Percentiles rank a stretch among this genome's conserved stretches.
Evolutionary conservation across 1,284 basidiomycete species (phyloP).

Genomic region (Puccinia hordei): DNA sequence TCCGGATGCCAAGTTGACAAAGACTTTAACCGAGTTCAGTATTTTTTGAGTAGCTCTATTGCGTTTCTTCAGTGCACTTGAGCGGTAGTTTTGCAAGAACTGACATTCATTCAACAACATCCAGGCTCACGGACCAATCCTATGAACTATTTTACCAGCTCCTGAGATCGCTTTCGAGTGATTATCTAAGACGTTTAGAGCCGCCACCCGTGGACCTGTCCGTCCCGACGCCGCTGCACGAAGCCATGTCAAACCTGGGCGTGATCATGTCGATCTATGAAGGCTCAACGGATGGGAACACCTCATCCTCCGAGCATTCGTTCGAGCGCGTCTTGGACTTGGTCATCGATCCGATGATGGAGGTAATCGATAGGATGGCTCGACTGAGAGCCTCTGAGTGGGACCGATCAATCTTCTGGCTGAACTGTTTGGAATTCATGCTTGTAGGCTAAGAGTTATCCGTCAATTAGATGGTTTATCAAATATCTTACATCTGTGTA

Average conservation of each 20-base stretch:
- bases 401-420: slow-evolving; percentile 44
- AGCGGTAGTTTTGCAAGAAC: neutral
- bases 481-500: no score
- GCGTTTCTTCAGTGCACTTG: neutral
- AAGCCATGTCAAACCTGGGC: slow-evolving; percentile 77
- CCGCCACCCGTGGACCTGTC: slow-evolving; percentile 74
- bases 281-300: slow-evolving; percentile 69
- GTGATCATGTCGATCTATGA: slow-evolving; percentile 87
- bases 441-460: slow-evolving; percentile 4
- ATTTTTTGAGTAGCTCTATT: slow-evolving; percentile 14
- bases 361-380: slow-evolving; percentile 20
- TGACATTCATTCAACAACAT: neutral
- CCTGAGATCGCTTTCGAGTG: slow-evolving; percentile 76
- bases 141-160: slow-evolving; percentile 83
- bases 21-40: slow-evolving; percentile 76
- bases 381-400: slow-evolving; percentile 20
- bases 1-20: slow-evolving; percentile 72
- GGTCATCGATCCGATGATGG: slow-evolving; percentile 35
- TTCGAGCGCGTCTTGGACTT: slow-evolving; percentile 39
- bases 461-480: neutral
- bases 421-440: slow-evolving; percentile 46
- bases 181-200: slow-evolving; percentile 70
- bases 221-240: slow-evolving; percentile 75
- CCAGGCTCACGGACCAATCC: slow-evolving; percentile 75
- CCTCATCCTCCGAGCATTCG: slow-evolving; percentile 59